A percentile compares a stretch with the other conserved stretches of the same genome.
phyloP scores from a whole-genome alignment of 257 asterid species.

The Solanum sitiens region DNA sequence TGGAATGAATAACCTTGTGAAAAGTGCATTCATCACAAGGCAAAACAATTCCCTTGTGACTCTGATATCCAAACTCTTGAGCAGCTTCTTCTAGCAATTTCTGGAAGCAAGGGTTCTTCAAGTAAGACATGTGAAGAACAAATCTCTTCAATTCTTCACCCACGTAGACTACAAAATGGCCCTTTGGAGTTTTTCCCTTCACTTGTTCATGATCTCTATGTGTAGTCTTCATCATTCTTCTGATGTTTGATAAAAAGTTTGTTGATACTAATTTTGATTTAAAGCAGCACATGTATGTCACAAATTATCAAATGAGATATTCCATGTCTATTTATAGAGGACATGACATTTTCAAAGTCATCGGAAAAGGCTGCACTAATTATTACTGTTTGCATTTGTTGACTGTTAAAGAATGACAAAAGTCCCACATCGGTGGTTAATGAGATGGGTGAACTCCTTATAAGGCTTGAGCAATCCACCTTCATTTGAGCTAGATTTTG shows the following conservation, averaged over 20 bases:
- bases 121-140: conserved; percentile 38
- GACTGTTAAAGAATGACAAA: too few species aligned
- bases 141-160: conserved; percentile 37
- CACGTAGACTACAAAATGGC: conserved; percentile 61
- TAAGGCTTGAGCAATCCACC: too few species aligned
- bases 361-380: not conserved
- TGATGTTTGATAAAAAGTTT: not conserved
- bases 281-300: not conserved
- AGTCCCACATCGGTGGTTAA: too few species aligned
- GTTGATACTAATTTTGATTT: not conserved
- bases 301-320: not conserved
- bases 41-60: conserved; percentile 8
- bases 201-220: conserved; percentile 7
- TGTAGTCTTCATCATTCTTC: not conserved
- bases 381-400: not conserved
- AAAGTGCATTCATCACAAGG: conserved; percentile 51
- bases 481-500: too few species aligned
- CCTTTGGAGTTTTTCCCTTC: conserved; percentile 27
- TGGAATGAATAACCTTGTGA: not conserved
- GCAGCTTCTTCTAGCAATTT: conserved; percentile 46
- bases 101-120: conserved; percentile 41
- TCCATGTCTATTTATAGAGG: not conserved
- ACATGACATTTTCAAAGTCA: not conserved
- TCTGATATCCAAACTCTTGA: conserved; percentile 37
- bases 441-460: too few species aligned